Conservation (phyloP, 441 rosid species). For the Syzygium malaccense region DNA sequence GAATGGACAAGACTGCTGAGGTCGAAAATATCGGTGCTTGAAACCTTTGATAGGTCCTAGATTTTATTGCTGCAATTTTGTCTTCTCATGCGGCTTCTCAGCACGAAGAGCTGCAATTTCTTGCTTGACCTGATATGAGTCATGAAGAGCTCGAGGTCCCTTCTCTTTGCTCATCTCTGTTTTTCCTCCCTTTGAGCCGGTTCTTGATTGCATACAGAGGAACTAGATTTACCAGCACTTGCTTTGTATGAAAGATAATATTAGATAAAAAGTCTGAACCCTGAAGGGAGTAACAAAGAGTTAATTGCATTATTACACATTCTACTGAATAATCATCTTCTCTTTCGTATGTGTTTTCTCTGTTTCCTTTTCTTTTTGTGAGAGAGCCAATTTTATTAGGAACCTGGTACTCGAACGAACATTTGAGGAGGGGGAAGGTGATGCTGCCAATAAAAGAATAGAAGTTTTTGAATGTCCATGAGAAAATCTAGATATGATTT, state of each 20-base stretch:
- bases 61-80: background rate
- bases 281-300: background rate
- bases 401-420: background rate
- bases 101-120: background rate
- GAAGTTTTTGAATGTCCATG: background rate
- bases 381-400: background rate
- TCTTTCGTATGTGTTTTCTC: background rate
- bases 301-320: background rate
- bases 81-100: background rate
- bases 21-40: conserved; percentile 72
- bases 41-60: background rate
- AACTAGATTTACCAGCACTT: background rate
- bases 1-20: conserved; percentile 70
- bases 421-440: background rate
- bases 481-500: background rate
- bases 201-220: background rate
- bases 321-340: background rate
- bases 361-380: background rate
- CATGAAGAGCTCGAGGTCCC: background rate
- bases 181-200: background rate
- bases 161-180: background rate
- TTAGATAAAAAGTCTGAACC: background rate
- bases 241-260: background rate
- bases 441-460: background rate
- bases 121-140: background rate